Percentiles rank a stretch among this genome's conserved stretches.
Conservation (phyloP, 2,329 filamentous ascomycete species). For the Stachybotrys echinatus region DNA sequence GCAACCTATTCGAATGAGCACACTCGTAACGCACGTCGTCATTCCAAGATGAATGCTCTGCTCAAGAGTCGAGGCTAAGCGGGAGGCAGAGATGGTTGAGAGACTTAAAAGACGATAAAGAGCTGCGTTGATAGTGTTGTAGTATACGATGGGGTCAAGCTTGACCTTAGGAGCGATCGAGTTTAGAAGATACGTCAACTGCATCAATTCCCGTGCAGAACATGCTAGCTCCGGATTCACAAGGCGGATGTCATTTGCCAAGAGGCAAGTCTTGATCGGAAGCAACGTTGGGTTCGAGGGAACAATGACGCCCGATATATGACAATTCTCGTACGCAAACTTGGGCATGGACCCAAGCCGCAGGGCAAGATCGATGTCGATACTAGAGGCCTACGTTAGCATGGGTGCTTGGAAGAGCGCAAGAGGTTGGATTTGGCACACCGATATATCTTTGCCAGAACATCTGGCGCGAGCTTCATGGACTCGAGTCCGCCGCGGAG, state of each 20-base stretch:
- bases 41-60: neutral
- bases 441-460: constrained; percentile 7
- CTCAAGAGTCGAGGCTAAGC: neutral
- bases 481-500: constrained; percentile 21
- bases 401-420: too few relatives aligned
- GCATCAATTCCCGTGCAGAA: neutral
- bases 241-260: neutral
- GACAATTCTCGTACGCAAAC: neutral
- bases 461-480: constrained; percentile 5
- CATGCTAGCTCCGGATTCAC: neutral
- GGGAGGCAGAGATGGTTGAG: neutral
- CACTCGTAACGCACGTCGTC: neutral
- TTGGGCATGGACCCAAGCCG: constrained; percentile 1
- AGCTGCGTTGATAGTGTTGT: neutral
- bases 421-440: too few relatives aligned
- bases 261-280: neutral
- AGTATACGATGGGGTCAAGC: neutral
- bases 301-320: neutral
- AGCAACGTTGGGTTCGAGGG: neutral
- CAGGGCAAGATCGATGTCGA: constrained; percentile 7
- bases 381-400: too few relatives aligned
- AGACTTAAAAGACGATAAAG: neutral
- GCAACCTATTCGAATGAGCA: neutral
- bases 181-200: neutral
- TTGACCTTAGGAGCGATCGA: neutral